phyloP scores from a whole-genome alignment of 257 asterid species.

The Scutellaria minor region DNA sequence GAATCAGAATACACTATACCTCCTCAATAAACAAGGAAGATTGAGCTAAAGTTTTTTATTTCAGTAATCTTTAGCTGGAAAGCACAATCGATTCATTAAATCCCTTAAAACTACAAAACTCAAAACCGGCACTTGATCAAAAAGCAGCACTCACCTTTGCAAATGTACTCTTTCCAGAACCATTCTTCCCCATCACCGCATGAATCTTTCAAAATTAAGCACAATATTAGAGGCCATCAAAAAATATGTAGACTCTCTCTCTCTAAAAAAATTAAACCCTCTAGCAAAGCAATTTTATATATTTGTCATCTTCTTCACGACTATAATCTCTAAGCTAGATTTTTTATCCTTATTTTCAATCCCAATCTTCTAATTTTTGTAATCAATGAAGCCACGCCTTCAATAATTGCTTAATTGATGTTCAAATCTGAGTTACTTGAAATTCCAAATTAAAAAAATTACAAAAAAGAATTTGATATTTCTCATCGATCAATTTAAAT shows the following conservation, averaged over 20 bases:
- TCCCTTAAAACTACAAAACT: slow-evolving; percentile 23
- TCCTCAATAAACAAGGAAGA: neutral
- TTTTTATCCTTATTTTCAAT: slow-evolving; percentile 16
- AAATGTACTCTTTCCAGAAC: slow-evolving; percentile 99
- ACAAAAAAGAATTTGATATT: neutral
- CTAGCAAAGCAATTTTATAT: neutral
- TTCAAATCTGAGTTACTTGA: neutral
- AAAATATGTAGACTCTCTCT: neutral
- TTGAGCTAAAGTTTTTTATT: slow-evolving; percentile 19
- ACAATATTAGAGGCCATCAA: slow-evolving; percentile 35
- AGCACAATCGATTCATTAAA: neutral
- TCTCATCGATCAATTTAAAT: neutral
- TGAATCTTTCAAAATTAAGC: slow-evolving; percentile 63
- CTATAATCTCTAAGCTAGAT: neutral
- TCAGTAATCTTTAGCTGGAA: slow-evolving; percentile 18
- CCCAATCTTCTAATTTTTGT: slow-evolving; percentile 13
- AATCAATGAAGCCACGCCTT: neutral
- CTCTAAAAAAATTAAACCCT: neutral
- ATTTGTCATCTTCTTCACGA: neutral
- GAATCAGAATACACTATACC: neutral
- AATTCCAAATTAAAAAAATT: neutral
- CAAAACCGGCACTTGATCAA: slow-evolving; percentile 19
- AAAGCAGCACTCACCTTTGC: slow-evolving; percentile 78
- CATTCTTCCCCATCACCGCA: slow-evolving; percentile 97
- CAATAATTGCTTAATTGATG: neutral